Percentiles rank a stretch among this genome's conserved stretches.
These are phyloP conservation scores for Fusarium falciforme DNA, from an alignment of 2,329 filamentous ascomycete genomes.

Conservation along the genomic window DNA sequence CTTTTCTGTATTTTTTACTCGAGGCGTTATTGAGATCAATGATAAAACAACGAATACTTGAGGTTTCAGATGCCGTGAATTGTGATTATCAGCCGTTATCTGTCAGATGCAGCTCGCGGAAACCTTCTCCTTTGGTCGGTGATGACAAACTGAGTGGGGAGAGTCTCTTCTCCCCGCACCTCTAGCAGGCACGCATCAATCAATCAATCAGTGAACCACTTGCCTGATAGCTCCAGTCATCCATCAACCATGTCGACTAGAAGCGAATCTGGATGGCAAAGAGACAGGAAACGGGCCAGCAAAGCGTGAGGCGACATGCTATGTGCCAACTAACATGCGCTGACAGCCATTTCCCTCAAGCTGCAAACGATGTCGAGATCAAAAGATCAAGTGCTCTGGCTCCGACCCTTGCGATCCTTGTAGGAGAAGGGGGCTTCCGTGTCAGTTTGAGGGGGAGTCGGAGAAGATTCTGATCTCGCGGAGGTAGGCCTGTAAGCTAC, in stretches of 20 bases:
- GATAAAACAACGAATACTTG: background rate
- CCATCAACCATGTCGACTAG: background rate
- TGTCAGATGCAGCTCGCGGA: background rate
- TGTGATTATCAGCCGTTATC: background rate
- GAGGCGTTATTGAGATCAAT: background rate
- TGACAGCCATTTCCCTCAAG: background rate
- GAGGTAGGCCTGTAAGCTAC: background rate
- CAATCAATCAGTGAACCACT: background rate
- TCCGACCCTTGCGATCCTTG: background rate
- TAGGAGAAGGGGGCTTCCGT: background rate
- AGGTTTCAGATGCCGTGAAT: background rate
- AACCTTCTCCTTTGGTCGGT: background rate
- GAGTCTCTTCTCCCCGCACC: background rate
- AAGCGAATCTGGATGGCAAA: background rate
- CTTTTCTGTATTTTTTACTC: background rate
- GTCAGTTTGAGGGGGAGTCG: background rate
- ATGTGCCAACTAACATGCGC: background rate
- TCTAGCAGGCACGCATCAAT: background rate
- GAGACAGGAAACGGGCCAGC: background rate
- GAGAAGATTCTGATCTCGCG: background rate
- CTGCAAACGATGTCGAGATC: background rate
- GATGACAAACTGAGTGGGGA: background rate
- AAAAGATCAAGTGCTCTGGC: background rate
- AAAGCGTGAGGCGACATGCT: background rate
- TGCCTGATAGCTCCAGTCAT: background rate